Conservation (phyloP, 352 stramenopile species). For the Globisporangium uncinulatum region DNA sequence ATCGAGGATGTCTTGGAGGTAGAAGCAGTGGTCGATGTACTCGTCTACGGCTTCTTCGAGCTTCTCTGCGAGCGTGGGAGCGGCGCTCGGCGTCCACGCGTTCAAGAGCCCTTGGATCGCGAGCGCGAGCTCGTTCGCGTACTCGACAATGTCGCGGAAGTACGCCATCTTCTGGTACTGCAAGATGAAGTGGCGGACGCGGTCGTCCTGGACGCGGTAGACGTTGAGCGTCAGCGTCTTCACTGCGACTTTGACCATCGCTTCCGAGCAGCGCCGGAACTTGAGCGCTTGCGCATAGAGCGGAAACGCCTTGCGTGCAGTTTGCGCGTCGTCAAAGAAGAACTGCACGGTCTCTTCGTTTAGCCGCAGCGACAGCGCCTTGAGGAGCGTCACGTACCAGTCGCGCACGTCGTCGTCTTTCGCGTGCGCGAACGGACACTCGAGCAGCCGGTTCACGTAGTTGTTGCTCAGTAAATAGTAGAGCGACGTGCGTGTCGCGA, state of each 20-base stretch:
- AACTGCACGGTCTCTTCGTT: constrained; percentile 89
- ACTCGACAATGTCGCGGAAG: constrained; percentile 76
- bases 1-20: constrained; percentile 79
- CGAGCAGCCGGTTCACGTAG: constrained; percentile 91
- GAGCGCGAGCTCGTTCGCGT: constrained; percentile 66
- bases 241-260: constrained; percentile 82
- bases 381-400: constrained; percentile 88
- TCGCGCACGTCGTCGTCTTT: constrained; percentile 81
- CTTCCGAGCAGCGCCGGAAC: constrained; percentile 70
- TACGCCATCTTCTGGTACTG: constrained; percentile 70
- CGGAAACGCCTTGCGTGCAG: constrained; percentile 36
- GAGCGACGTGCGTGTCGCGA: constrained; percentile 84
- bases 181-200: constrained; percentile 72
- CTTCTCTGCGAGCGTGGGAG: constrained; percentile 46
- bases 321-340: constrained; percentile 67
- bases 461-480: constrained; percentile 96
- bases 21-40: constrained; percentile 84
- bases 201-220: constrained; percentile 66
- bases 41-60: constrained; percentile 74
- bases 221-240: constrained; percentile 88
- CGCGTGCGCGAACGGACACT: constrained; percentile 65
- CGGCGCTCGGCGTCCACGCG: constrained; percentile 27
- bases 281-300: constrained; percentile 66
- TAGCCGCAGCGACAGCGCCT: constrained; percentile 79
- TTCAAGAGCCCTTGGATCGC: constrained; percentile 75